Evolutionary conservation across 2,329 filamentous ascomycete species (phyloP).

Genomic region (Fusarium miscanthi): DNA sequence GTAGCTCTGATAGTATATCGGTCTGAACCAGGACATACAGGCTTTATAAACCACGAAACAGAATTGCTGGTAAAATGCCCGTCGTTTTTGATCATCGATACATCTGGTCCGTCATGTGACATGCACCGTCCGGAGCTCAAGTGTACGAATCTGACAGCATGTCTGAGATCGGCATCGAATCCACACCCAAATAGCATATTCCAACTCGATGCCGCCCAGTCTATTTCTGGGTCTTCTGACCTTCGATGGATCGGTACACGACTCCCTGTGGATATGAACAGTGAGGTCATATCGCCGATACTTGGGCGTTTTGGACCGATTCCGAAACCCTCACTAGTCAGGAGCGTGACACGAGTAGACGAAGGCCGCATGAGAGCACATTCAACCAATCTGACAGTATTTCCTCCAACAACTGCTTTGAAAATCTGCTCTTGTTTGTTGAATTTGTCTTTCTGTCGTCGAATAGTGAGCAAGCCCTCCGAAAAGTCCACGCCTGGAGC

Average conservation of each 20-base stretch:
- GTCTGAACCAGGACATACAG: neutral
- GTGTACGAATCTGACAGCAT: neutral
- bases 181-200: accelerated
- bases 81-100: neutral
- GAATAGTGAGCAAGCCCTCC: neutral
- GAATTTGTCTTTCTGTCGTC: neutral
- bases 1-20: neutral
- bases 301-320: neutral
- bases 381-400: neutral
- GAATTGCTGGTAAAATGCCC: neutral
- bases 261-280: accelerated
- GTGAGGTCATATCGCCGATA: too few species aligned
- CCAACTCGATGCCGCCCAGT: accelerated
- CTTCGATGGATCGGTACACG: neutral
- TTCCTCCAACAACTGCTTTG: neutral
- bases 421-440: accelerated
- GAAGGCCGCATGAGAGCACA: accelerated
- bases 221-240: neutral
- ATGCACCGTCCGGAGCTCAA: accelerated
- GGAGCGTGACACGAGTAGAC: accelerated
- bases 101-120: accelerated
- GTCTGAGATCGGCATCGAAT: neutral
- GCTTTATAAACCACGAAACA: neutral
- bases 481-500: neutral
- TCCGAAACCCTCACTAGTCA: neutral